Base-by-base conservation (phyloP, 257 asterid species). In the Sherardia arvensis region DNA sequence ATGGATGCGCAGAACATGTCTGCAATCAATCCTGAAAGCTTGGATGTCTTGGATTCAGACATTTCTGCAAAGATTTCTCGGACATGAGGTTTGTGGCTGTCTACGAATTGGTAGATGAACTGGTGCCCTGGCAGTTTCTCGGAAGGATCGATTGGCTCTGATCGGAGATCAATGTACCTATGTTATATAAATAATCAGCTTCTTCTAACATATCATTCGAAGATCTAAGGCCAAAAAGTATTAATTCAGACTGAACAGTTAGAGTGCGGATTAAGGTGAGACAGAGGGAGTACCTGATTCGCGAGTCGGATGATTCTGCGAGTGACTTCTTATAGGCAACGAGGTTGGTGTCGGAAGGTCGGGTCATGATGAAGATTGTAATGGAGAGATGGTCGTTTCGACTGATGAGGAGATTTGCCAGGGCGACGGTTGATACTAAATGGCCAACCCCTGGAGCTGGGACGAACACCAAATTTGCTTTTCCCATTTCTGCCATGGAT, bases 1-100 rank as follows among this genome's bases (percentile, higher is more conserved):
- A 82, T 84, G 7, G 68, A 57, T 1, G 77, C 69, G 67, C 87
- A 87, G 76, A 87, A 84, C 84, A 87, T 71, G 74, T 83, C 90
- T 1, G 85, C 70, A 36, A 87, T 76, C 0, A 87, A 45, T 1
- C 87, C 91, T 0, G 75, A 66, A 0, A 66, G 33, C 18, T 22
- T 28, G 3, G 78, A 47, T 14, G 76, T 66, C 0, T 22, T 62
- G 5, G 62, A 33, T 0, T 55, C 17, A 22, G 74, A 8, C 2
- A 81, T 59, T 38, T 69, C 62, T 0, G 81, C 26, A 22, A 87
- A 66, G 1, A 20, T 48, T 1, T 74, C 78, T 59, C 84, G 68
- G 0, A 83, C 59, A 40, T 45, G 60, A 14, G 33, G 20, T 0
- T 28, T 48, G 23, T 78, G 85, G 33, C 25, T 45, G 34, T 75